phyloP scores from a whole-genome alignment of 1,139 yeast genomes.

The Blastobotrys persicus region DNA sequence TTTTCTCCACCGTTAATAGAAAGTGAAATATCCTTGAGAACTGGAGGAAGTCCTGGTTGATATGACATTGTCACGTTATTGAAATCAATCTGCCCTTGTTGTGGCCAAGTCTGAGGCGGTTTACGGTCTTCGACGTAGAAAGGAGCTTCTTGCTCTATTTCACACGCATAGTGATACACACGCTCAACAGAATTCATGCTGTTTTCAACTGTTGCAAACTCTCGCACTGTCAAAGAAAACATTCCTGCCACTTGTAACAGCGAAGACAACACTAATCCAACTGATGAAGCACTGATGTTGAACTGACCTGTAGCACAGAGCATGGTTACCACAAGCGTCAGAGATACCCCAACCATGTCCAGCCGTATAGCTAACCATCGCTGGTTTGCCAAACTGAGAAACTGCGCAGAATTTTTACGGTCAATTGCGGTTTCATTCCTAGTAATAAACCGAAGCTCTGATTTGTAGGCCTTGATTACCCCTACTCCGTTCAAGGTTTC shows the following conservation, averaged over 20 bases:
- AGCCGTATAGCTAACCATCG: conserved; percentile 74
- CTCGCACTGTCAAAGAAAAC: conserved; percentile 41
- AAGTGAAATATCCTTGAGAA: conserved; percentile 55
- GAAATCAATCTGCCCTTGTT: conserved; percentile 55
- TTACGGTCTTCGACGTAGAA: conserved; percentile 50
- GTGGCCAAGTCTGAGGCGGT: conserved; percentile 73
- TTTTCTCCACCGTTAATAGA: conserved; percentile 53
- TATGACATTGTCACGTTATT: conserved; percentile 62
- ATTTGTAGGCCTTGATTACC: conserved; percentile 64
- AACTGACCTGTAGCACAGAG: conserved; percentile 66
- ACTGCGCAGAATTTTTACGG: conserved; percentile 70
- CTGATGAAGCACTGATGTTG: conserved; percentile 58
- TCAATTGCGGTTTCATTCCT: conserved; percentile 53
- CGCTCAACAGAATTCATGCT: conserved; percentile 88
- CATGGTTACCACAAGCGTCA: conserved; percentile 50
- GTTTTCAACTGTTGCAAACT: conserved; percentile 68
- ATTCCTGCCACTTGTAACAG: conserved; percentile 29
- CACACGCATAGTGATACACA: conserved; percentile 64
- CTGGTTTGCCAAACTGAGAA: conserved; percentile 63
- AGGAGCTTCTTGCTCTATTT: conserved; percentile 63
- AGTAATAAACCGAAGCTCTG: conserved; percentile 46
- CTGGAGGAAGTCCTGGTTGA: conserved; percentile 73
- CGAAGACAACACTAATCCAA: conserved; percentile 66
- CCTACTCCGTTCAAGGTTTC: conserved; percentile 71
- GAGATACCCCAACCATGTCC: conserved; percentile 50